Evolutionary conservation across 2,329 filamentous ascomycete species (phyloP).

Genomic region (Sphaerulina musiva): DNA sequence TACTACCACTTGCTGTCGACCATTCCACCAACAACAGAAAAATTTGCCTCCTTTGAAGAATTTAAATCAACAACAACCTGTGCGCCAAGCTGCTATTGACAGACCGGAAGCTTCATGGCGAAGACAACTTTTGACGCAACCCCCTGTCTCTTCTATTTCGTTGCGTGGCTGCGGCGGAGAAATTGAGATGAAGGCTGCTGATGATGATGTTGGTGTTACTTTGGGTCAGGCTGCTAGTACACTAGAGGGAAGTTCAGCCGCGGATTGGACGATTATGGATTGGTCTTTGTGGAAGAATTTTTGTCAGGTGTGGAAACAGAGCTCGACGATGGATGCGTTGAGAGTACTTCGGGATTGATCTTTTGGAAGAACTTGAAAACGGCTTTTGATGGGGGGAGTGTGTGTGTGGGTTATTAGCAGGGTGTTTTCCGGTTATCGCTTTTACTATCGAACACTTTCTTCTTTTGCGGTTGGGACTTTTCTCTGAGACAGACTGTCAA

Average conservation of each 20-base stretch:
- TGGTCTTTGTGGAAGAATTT: constrained; percentile 3
- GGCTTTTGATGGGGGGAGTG: no score
- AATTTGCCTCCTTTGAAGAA: no score
- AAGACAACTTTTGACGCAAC: constrained; percentile 10
- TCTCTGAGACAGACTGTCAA: no score
- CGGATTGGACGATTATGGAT: background rate
- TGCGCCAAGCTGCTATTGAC: background rate
- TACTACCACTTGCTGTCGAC: no score
- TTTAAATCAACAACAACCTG: no score
- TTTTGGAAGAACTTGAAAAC: no score
- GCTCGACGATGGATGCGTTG: background rate
- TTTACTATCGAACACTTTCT: no score
- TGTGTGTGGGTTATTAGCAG: no score
- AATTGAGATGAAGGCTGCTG: background rate
- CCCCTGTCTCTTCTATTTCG: background rate
- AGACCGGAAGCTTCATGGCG: constrained; percentile 11
- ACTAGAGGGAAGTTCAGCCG: background rate
- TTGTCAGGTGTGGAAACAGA: background rate
- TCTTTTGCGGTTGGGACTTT: no score
- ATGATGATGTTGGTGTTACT: background rate
- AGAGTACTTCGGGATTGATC: background rate
- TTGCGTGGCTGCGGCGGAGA: background rate
- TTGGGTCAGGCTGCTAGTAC: background rate
- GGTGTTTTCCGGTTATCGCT: no score
- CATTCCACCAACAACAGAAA: no score